These are phyloP conservation scores for Rubia tinctorum DNA, from an alignment of 305 asterid species.

Conservation along the genomic window DNA sequence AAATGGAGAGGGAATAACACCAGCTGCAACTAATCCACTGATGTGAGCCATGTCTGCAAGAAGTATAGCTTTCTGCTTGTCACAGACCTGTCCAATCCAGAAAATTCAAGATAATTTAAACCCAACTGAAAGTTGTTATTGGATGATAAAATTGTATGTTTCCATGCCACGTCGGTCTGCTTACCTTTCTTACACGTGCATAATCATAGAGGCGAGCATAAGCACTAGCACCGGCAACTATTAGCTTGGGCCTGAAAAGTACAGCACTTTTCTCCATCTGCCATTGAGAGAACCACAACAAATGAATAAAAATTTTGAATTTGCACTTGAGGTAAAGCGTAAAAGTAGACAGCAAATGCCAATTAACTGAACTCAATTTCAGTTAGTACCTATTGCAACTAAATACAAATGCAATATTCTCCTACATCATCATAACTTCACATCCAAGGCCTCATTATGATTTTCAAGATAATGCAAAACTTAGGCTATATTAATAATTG, in stretches of 20 bases:
- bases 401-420: neutral
- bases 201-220: conserved; percentile 77
- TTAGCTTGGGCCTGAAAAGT: conserved; percentile 83
- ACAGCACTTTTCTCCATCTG: conserved; percentile 89
- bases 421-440: neutral
- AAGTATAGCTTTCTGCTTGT: conserved; percentile 82
- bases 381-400: neutral
- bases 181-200: conserved; percentile 66
- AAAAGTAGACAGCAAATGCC: neutral
- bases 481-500: neutral
- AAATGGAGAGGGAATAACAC: conserved; percentile 77
- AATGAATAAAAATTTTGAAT: neutral
- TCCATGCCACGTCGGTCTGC: neutral
- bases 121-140: neutral
- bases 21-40: conserved; percentile 92
- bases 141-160: neutral
- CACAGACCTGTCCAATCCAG: conserved; percentile 32
- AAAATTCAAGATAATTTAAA: neutral
- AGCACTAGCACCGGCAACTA: conserved; percentile 95
- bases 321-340: neutral
- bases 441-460: neutral
- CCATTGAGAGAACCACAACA: conserved; percentile 18
- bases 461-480: neutral
- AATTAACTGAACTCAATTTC: neutral
- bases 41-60: conserved; percentile 92